Evolutionary conservation across 2,329 filamentous ascomycete species (phyloP).

Genomic region (Periconia sp.): DNA sequence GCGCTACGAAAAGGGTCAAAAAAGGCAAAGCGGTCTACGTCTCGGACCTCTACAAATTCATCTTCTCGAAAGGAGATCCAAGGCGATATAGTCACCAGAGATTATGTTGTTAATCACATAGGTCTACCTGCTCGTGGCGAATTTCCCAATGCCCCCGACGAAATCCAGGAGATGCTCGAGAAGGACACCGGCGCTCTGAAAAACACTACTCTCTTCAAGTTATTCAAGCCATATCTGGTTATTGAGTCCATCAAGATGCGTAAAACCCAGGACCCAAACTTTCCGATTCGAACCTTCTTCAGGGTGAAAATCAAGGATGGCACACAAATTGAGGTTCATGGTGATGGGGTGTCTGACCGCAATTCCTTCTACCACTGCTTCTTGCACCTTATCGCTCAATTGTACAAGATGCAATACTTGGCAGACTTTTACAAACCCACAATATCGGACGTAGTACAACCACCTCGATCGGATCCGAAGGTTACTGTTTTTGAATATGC

Average conservation of each 20-base stretch:
- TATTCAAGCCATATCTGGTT: neutral
- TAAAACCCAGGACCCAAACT: neutral
- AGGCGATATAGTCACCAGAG: neutral
- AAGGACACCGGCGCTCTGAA: neutral
- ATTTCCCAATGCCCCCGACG: neutral
- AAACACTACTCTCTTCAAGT: neutral
- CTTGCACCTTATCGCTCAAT: neutral
- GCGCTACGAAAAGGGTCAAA: no score
- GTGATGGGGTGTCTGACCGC: neutral
- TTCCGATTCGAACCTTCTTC: neutral
- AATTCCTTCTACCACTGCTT: neutral
- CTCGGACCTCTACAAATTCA: no score
- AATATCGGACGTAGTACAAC: neutral
- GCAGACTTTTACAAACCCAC: neutral
- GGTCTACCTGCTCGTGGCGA: neutral
- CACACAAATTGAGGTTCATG: neutral
- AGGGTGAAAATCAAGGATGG: neutral
- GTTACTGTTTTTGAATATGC: slow-evolving; percentile 1
- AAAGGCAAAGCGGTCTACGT: no score
- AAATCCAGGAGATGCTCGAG: neutral
- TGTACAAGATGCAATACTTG: neutral
- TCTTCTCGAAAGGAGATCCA: no score
- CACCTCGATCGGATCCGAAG: neutral
- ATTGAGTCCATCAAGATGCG: neutral
- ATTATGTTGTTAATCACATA: neutral